These are phyloP conservation scores for Dipsacomyces acuminosporus DNA, from an alignment of 371 early-diverging fungal genomes.

Conservation along the genomic window DNA sequence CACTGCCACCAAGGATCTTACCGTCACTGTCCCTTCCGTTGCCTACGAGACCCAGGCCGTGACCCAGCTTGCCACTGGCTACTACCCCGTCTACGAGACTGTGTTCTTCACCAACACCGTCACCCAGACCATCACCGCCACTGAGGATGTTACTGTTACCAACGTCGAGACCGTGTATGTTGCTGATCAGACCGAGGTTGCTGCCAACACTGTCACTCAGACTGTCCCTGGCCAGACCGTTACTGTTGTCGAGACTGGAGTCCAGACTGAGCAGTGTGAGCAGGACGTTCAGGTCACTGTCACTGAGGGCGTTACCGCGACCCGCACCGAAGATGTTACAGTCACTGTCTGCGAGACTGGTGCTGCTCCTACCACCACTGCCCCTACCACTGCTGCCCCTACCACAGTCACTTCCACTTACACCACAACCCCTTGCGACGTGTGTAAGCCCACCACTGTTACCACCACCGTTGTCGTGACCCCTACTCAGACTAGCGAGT, in stretches of 20 bases:
- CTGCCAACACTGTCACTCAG: not conserved
- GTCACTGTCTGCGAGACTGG: conserved; percentile 1
- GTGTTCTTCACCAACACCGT: not conserved
- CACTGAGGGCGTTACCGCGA: conserved; percentile 2
- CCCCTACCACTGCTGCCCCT: conserved; percentile 6
- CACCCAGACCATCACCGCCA: not conserved
- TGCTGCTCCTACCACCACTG: not conserved
- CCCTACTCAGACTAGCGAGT: not conserved
- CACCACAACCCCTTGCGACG: conserved; percentile 22
- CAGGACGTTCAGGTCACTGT: not conserved
- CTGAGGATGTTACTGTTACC: not conserved
- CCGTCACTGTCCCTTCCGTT: not conserved
- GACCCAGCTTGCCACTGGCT: not conserved
- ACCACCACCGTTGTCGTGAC: conserved; percentile 14
- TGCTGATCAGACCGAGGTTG: not conserved
- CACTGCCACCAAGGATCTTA: not conserved
- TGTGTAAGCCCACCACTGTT: conserved; percentile 16
- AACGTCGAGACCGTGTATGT: not conserved
- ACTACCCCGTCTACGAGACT: not conserved
- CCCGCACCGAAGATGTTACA: conserved; percentile 1
- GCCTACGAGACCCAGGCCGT: not conserved
- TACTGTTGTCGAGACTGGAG: not conserved
- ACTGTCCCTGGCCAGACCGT: not conserved
- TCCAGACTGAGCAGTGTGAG: conserved; percentile 1
- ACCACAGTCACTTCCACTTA: conserved; percentile 17